Evolutionary conservation across 148 eudicot genomes (phyloP).

Genomic region (Oxyria digyna): DNA sequence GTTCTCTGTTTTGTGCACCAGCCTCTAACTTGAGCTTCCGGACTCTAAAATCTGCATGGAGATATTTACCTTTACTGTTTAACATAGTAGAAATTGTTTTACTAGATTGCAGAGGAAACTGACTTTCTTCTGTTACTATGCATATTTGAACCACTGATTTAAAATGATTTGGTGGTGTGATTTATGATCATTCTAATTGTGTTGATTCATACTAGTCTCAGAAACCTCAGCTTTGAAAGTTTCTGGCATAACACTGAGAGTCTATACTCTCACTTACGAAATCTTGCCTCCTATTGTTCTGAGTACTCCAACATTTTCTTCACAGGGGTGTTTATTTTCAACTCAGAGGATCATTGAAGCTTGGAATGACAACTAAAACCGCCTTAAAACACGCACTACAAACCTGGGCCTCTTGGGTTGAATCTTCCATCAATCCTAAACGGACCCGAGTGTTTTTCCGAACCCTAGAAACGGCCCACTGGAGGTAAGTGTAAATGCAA

Average conservation of each 20-base stretch:
- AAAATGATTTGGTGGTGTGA: not conserved
- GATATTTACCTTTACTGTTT: not conserved
- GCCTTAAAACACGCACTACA: constrained; percentile 53
- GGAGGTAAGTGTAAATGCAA: constrained; percentile 50
- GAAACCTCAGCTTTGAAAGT: not conserved
- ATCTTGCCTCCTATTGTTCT: not conserved
- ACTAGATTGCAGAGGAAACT: not conserved
- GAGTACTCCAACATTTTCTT: constrained; percentile 26
- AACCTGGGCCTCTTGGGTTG: constrained; percentile 88
- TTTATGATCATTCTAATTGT: not conserved
- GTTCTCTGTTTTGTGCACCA: not conserved
- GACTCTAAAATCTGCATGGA: not conserved
- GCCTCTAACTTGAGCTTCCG: not conserved
- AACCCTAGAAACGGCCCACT: constrained; percentile 78
- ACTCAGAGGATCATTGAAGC: constrained; percentile 53
- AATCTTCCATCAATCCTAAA: constrained; percentile 48
- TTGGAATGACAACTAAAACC: constrained; percentile 63
- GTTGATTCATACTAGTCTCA: not conserved
- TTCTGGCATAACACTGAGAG: no score
- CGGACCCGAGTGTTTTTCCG: constrained; percentile 86
- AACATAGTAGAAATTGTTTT: not conserved
- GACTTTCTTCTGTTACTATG: not conserved
- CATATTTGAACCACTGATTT: not conserved
- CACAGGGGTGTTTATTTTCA: constrained; percentile 92
- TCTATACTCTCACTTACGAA: no score